Evolutionary conservation across 73 alveolate species (phyloP).

Genomic region (Tetrahymena thermophila): DNA sequence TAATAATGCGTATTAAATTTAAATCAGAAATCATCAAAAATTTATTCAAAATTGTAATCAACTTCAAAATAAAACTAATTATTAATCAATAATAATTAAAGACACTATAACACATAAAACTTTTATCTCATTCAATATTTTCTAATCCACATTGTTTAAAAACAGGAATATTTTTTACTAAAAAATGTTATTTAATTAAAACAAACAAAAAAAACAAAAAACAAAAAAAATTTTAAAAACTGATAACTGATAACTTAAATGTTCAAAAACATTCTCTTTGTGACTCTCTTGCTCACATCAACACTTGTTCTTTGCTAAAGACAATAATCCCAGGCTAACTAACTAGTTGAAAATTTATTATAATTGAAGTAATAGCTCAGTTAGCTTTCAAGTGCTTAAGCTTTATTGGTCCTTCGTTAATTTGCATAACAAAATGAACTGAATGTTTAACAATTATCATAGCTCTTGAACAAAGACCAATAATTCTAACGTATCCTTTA

Average conservation of each 20-base stretch:
- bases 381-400: background rate
- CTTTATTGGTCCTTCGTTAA: background rate
- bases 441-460: background rate
- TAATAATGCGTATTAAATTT: background rate
- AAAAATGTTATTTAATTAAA: background rate
- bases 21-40: background rate
- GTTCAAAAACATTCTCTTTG: background rate
- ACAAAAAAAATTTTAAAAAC: background rate
- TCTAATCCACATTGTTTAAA: background rate
- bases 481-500: background rate
- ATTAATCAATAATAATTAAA: no score
- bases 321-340: background rate
- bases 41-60: background rate
- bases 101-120: background rate
- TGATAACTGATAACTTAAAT: background rate
- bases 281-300: background rate
- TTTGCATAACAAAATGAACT: background rate
- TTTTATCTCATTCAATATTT: background rate
- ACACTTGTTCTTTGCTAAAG: background rate
- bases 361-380: background rate
- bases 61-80: background rate
- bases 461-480: background rate
- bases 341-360: background rate
- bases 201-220: background rate
- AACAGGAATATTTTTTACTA: background rate